phyloP scores from a whole-genome alignment of 2,329 filamentous ascomycete genomes.

The Aspergillus carbonarius region DNA sequence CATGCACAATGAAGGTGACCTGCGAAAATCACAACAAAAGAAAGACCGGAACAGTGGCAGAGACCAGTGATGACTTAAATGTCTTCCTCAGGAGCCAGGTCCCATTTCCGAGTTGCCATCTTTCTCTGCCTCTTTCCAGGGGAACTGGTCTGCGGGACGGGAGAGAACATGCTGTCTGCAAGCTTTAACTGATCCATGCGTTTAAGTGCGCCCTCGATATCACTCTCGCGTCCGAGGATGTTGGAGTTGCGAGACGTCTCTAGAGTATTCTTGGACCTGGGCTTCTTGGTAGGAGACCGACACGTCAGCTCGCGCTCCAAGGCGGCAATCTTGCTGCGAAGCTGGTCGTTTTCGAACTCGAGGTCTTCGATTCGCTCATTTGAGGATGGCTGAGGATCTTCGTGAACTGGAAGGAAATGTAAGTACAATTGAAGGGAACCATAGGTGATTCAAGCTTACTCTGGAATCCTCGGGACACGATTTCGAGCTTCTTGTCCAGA shows the following conservation, averaged over 20 bases:
- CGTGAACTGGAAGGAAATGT: slow-evolving; percentile 39
- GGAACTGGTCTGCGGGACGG: slow-evolving; percentile 24
- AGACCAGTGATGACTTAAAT: slow-evolving; percentile 15
- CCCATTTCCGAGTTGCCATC: slow-evolving; percentile 49
- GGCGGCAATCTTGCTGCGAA: slow-evolving; percentile 64
- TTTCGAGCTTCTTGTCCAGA: slow-evolving; percentile 82
- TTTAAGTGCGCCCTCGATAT: slow-evolving; percentile 40
- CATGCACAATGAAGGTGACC: neutral
- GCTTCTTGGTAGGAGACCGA: slow-evolving; percentile 62
- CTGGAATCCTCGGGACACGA: slow-evolving; percentile 59
- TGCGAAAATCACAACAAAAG: neutral
- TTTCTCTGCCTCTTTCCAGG: slow-evolving; percentile 44
- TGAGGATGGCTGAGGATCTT: slow-evolving; percentile 50
- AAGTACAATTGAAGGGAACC: neutral
- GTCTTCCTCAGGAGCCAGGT: slow-evolving; percentile 46
- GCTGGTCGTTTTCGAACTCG: slow-evolving; percentile 68
- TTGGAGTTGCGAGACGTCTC: slow-evolving; percentile 29
- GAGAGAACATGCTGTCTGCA: slow-evolving; percentile 34
- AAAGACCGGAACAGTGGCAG: neutral
- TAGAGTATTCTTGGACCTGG: slow-evolving; percentile 33
- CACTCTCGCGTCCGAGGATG: slow-evolving; percentile 37
- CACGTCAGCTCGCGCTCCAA: slow-evolving; percentile 65
- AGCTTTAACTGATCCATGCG: slow-evolving; percentile 43
- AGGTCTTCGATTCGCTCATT: slow-evolving; percentile 64
- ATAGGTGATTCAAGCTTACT: slow-evolving; percentile 31